Evolutionary conservation across 2,329 filamentous ascomycete genomes (phyloP).

Genomic region (Taxawa tesnikishii): DNA sequence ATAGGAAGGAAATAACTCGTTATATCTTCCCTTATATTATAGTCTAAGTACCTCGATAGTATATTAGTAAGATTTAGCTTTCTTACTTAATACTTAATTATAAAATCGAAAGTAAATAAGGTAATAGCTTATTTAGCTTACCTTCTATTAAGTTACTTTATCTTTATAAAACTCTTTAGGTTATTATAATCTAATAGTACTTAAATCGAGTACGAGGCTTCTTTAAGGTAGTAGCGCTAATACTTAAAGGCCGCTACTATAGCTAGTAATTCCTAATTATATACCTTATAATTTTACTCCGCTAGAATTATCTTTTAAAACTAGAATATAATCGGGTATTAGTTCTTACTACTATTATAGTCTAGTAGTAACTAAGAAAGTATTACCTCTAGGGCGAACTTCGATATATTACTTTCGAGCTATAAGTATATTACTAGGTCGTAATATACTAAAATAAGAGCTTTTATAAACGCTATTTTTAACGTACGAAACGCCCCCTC

Average conservation of each 20-base stretch:
- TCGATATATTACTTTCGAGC: slow-evolving; percentile 3
- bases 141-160: slow-evolving; percentile 3
- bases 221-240: slow-evolving; percentile 7
- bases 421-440: not conserved
- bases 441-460: slow-evolving; percentile 6
- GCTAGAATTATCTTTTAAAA: slow-evolving; percentile 4
- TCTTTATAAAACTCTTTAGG: slow-evolving; percentile 3
- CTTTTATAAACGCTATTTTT: slow-evolving; percentile 5
- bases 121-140: slow-evolving; percentile 5
- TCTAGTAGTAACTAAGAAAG: slow-evolving; percentile 4
- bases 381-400: slow-evolving; percentile 3
- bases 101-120: slow-evolving; percentile 7
- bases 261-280: slow-evolving; percentile 9
- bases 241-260: slow-evolving; percentile 9
- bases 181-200: slow-evolving; percentile 7
- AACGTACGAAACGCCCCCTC: slow-evolving; percentile 3
- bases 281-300: slow-evolving; percentile 6
- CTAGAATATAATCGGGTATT: slow-evolving; percentile 4
- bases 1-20: not conserved
- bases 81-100: slow-evolving; percentile 3
- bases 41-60: slow-evolving; percentile 2
- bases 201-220: slow-evolving; percentile 1
- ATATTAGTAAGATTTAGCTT: slow-evolving; percentile 4
- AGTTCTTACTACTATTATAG: too few relatives aligned
- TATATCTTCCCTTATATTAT: not conserved